Conservation (phyloP, 306 rosid species). For the Crataegus laevigata region DNA sequence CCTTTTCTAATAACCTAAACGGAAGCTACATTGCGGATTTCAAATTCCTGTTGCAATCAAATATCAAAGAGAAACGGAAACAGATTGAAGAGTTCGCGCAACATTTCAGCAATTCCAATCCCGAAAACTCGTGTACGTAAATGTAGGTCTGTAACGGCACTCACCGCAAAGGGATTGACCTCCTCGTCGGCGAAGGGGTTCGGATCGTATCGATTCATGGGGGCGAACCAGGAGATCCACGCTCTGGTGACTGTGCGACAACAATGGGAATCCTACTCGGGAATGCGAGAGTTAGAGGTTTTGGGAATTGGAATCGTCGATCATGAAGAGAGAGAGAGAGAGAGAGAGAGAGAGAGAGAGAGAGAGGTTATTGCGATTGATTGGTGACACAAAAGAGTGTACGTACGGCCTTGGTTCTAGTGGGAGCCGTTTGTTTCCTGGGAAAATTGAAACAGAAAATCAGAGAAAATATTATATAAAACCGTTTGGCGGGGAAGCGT, state of each 20-base stretch:
- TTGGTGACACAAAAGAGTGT: not conserved
- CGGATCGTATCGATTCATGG: conserved; percentile 63
- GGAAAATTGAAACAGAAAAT: conserved; percentile 20
- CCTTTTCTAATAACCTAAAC: not conserved
- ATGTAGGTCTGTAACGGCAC: conserved; percentile 7
- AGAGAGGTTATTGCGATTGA: not conserved
- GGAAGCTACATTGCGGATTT: conserved; percentile 16
- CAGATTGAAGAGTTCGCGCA: not conserved
- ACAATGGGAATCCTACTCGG: conserved; percentile 7
- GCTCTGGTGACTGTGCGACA: not conserved
- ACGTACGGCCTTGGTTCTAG: conserved; percentile 19
- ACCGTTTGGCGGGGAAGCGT: not conserved
- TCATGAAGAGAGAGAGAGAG: not conserved
- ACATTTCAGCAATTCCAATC: not conserved
- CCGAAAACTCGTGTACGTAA: not conserved
- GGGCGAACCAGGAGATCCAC: conserved; percentile 23
- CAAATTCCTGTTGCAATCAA: conserved; percentile 7
- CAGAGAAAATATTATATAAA: not conserved
- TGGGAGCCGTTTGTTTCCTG: conserved; percentile 19
- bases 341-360: not conserved
- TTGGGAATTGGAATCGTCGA: not conserved
- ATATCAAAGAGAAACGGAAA: not conserved
- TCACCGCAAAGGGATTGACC: conserved; percentile 73
- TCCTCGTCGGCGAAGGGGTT: conserved; percentile 69
- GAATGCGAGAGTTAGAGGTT: not conserved